A percentile compares a stretch with the other conserved stretches of the same genome.
Conservation (phyloP, 108 stramenopile species). For the Aurantiochytrium sp. region DNA sequence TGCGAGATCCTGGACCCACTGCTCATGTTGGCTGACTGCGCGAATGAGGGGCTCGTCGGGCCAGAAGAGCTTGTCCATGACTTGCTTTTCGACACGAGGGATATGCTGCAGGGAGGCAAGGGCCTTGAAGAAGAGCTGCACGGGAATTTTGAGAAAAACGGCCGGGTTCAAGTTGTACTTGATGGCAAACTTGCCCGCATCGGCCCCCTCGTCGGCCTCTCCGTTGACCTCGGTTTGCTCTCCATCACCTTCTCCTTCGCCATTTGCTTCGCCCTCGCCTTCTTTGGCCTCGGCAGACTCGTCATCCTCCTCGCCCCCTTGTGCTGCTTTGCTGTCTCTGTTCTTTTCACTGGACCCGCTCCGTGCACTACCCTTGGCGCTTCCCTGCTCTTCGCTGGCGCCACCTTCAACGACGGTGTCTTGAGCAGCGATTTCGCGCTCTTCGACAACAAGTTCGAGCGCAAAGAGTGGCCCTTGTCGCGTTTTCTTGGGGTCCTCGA, state of each 20-base stretch:
- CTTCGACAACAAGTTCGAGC: slow-evolving; percentile 28
- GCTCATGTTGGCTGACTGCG: slow-evolving; percentile 18
- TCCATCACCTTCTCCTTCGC: not conserved
- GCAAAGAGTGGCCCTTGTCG: not conserved
- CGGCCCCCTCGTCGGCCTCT: not conserved
- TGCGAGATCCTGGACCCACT: slow-evolving; percentile 36
- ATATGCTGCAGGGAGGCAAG: slow-evolving; percentile 20
- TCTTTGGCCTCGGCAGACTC: not conserved
- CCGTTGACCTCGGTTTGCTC: not conserved
- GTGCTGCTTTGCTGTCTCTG: not conserved
- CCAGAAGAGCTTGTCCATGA: slow-evolving; percentile 57
- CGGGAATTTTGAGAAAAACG: slow-evolving; percentile 17
- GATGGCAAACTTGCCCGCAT: slow-evolving; percentile 7
- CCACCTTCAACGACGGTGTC: not conserved
- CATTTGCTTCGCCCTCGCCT: slow-evolving; percentile 4
- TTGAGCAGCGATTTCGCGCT: not conserved
- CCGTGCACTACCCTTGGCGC: too few species aligned
- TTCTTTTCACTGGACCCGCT: not conserved
- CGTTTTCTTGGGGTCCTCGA: not conserved
- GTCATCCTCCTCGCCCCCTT: not conserved
- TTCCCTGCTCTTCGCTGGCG: too few species aligned
- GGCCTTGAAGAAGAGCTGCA: slow-evolving; percentile 6
- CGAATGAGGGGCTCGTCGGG: slow-evolving; percentile 29
- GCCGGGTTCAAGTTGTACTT: slow-evolving; percentile 19
- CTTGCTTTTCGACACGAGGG: slow-evolving; percentile 46